A percentile compares a stretch with the other conserved stretches of the same genome.
Evolutionary conservation across 2,329 filamentous ascomycete genomes (phyloP).

Genomic region (Arthrobotrys iridis): DNA sequence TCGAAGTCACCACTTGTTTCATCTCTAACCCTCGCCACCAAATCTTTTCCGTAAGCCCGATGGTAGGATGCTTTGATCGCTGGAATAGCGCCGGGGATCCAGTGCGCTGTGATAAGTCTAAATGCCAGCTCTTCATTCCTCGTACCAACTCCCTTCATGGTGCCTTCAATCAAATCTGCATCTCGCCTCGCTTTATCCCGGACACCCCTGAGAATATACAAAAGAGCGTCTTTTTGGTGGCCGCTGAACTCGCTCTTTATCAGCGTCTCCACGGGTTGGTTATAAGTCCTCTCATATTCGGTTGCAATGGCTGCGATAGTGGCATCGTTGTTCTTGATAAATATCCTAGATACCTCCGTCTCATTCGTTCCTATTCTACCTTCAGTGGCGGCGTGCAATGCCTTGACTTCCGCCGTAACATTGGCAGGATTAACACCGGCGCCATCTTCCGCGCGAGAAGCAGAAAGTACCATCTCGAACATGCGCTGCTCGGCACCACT

Average conservation of each 20-base stretch:
- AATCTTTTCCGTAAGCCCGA: conserved; percentile 73
- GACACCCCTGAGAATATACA: conserved; percentile 78
- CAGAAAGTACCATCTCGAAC: conserved; percentile 82
- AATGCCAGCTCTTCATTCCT: conserved; percentile 82
- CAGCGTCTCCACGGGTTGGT: conserved; percentile 74
- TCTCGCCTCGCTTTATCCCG: conserved; percentile 71
- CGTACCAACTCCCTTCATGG: conserved; percentile 87
- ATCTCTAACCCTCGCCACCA: conserved; percentile 76
- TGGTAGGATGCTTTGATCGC: conserved; percentile 82
- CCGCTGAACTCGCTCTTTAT: conserved; percentile 86
- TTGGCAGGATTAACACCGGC: conserved; percentile 78
- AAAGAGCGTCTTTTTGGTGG: conserved; percentile 86
- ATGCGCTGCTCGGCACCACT: conserved; percentile 86
- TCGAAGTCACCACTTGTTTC: conserved; percentile 90
- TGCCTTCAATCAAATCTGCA: conserved; percentile 80
- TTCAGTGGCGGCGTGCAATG: conserved; percentile 80
- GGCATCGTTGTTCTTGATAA: conserved; percentile 79
- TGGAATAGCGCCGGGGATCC: conserved; percentile 78
- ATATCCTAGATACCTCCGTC: conserved; percentile 79
- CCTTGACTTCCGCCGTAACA: conserved; percentile 78
- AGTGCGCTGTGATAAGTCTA: conserved; percentile 80
- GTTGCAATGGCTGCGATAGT: conserved; percentile 85
- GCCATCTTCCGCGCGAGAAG: conserved; percentile 79
- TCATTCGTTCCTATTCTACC: conserved; percentile 72
- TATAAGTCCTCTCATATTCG: conserved; percentile 78